A percentile compares a stretch with the other conserved stretches of the same genome.
Conservation (phyloP, 2,329 filamentous ascomycete species). For the Trichoderma sp. region DNA sequence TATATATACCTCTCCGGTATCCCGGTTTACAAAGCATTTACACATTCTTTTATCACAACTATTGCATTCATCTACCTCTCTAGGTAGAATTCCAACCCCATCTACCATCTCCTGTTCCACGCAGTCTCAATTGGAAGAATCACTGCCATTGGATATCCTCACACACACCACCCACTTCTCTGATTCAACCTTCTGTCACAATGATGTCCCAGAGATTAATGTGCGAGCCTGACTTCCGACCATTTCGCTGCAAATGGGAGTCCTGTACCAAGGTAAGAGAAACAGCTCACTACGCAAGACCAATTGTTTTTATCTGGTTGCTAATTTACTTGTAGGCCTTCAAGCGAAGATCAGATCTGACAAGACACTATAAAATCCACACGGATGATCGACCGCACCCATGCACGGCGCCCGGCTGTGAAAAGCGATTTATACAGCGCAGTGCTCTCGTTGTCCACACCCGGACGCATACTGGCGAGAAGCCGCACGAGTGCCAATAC, state of each 20-base stretch:
- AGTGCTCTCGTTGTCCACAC: conserved; percentile 73
- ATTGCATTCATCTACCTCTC: background rate
- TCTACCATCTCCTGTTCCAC: background rate
- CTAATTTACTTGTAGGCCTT: conserved; percentile 57
- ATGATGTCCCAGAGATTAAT: conserved; percentile 69
- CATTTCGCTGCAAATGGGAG: conserved; percentile 67
- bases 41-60: background rate
- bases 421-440: conserved; percentile 72
- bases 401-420: conserved; percentile 63
- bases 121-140: background rate
- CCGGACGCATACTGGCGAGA: conserved; percentile 72
- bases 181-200: background rate
- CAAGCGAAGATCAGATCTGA: conserved; percentile 72
- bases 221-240: conserved; percentile 64
- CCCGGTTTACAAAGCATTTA: too few relatives aligned
- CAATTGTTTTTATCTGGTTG: background rate
- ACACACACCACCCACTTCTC: background rate
- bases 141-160: background rate
- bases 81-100: background rate
- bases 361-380: conserved; percentile 72
- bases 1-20: background rate
- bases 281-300: background rate
- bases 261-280: conserved; percentile 61
- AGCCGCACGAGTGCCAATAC: conserved; percentile 70
- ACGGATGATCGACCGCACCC: conserved; percentile 71